These are phyloP conservation scores for Meripilus lineatus DNA, from an alignment of 1,284 basidiomycete genomes.

Conservation along the genomic window DNA sequence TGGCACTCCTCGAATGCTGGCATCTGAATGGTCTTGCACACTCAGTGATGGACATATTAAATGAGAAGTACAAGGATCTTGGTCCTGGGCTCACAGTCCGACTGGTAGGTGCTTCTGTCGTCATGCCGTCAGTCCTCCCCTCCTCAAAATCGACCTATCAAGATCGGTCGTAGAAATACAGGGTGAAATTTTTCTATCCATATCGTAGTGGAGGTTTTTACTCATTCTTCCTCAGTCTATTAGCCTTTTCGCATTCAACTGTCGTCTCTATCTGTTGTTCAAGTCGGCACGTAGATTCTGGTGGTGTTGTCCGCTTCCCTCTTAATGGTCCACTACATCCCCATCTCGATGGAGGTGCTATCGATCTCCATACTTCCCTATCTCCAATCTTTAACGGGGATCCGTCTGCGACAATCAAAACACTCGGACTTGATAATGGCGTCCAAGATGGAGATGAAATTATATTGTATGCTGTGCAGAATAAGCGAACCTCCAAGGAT, in stretches of 20 bases:
- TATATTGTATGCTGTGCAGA: constrained; percentile 7
- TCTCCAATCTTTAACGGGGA: constrained; percentile 9
- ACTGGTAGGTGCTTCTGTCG: constrained; percentile 7
- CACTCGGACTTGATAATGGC: constrained; percentile 6
- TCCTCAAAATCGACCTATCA: too few species aligned
- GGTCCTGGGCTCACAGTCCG: constrained; percentile 8
- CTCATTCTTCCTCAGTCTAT: constrained; percentile 1
- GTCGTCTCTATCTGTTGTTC: constrained; percentile 10
- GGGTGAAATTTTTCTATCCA: constrained; percentile 2
- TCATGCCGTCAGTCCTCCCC: neutral
- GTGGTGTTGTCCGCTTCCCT: constrained; percentile 8
- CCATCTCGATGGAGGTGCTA: neutral
- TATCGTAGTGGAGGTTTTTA: neutral
- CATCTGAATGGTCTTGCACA: too few species aligned
- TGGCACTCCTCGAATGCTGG: too few species aligned
- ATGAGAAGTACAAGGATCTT: too few species aligned
- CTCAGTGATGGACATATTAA: too few species aligned
- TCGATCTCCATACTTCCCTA: constrained; percentile 4
- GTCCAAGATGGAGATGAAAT: constrained; percentile 5
- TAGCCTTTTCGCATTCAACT: constrained; percentile 9
- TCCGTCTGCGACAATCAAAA: constrained; percentile 4
- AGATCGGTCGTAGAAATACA: constrained; percentile 8
- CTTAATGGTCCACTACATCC: neutral
- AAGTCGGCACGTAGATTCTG: constrained; percentile 4
- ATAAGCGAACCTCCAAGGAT: constrained; percentile 1